These are phyloP conservation scores for Arthrocladium fulminans DNA, from an alignment of 2,329 filamentous ascomycete genomes.

Conservation along the genomic window DNA sequence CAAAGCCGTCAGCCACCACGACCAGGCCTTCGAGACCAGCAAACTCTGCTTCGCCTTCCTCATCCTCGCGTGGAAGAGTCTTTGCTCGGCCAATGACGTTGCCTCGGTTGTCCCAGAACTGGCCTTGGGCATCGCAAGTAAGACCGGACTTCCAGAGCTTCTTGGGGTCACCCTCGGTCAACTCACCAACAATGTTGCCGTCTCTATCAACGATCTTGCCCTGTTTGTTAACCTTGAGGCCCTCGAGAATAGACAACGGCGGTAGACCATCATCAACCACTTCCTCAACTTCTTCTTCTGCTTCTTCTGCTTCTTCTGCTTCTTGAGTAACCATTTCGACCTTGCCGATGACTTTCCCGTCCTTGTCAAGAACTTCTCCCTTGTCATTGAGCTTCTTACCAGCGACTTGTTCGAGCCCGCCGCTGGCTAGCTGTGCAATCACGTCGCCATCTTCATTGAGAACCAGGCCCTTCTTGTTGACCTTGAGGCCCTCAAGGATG, in stretches of 20 bases:
- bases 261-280: constrained; percentile 25
- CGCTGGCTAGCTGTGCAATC: constrained; percentile 26
- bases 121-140: constrained; percentile 49
- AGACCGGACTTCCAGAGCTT: constrained; percentile 42
- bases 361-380: constrained; percentile 39
- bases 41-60: constrained; percentile 33
- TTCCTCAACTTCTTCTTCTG: constrained; percentile 22
- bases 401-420: constrained; percentile 24
- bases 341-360: constrained; percentile 41
- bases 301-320: constrained; percentile 26
- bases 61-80: constrained; percentile 31
- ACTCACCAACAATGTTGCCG: constrained; percentile 47
- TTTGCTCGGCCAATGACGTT: constrained; percentile 55
- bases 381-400: constrained; percentile 30
- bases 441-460: constrained; percentile 29
- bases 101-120: constrained; percentile 55
- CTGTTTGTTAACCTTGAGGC: constrained; percentile 36
- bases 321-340: constrained; percentile 34
- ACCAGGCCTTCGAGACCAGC: constrained; percentile 40
- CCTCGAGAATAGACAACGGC: constrained; percentile 32
- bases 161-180: constrained; percentile 55
- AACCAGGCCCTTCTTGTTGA: constrained; percentile 38
- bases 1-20: constrained; percentile 40
- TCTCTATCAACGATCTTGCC: constrained; percentile 36
- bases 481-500: constrained; percentile 28